Conservation (phyloP, 202 grass and related monocot genomes). For the Elaeis oleifera region DNA sequence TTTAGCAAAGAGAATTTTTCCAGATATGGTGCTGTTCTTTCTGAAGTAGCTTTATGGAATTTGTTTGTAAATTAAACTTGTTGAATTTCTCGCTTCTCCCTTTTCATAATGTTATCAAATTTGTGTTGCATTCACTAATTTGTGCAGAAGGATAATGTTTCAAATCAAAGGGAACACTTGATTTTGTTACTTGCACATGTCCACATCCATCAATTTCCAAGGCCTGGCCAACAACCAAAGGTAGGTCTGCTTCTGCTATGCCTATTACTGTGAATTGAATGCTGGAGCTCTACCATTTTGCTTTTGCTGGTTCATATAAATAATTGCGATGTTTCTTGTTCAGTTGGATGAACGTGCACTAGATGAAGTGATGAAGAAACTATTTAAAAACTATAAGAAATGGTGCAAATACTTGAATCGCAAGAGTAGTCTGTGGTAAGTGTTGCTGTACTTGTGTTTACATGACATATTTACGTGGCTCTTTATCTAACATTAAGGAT, state of each 20-base stretch:
- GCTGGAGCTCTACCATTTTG: background rate
- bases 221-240: conserved; percentile 73
- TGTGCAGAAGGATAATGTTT: conserved; percentile 70
- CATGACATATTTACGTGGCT: too few species aligned
- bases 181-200: conserved; percentile 93
- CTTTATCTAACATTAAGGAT: too few species aligned
- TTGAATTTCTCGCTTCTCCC: too few species aligned
- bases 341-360: conserved; percentile 90
- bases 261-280: background rate
- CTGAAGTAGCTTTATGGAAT: too few species aligned
- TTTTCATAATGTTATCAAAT: too few species aligned
- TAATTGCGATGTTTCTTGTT: conserved; percentile 8
- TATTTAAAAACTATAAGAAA: conserved; percentile 93
- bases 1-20: too few species aligned
- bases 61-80: too few species aligned
- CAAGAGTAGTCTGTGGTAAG: conserved; percentile 88
- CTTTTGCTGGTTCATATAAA: background rate
- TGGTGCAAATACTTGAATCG: conserved; percentile 97
- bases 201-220: conserved; percentile 59
- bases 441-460: too few species aligned
- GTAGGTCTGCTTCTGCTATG: conserved; percentile 14
- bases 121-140: background rate
- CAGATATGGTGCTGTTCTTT: too few species aligned
- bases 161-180: conserved; percentile 93
- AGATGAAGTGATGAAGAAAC: conserved; percentile 68